A percentile compares a stretch with the other conserved stretches of the same genome.
Evolutionary conservation across 441 rosid species (phyloP).

Genomic region (Erodium texanum): DNA sequence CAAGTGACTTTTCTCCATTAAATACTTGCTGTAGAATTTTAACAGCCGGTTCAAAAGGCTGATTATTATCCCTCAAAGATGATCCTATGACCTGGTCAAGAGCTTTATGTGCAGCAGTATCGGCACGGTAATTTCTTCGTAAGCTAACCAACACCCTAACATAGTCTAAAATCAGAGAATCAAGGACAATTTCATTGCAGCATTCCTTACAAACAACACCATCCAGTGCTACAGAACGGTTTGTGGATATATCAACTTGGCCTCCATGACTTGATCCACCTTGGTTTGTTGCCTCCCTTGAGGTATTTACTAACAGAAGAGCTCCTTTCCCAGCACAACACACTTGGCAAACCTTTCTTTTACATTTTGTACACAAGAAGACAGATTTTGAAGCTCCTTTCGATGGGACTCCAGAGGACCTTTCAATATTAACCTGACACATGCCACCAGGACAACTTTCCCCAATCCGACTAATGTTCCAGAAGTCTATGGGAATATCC

Average conservation of each 20-base stretch:
- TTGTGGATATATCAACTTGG: slow-evolving; percentile 44
- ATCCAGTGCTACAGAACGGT: slow-evolving; percentile 46
- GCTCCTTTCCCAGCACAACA: slow-evolving; percentile 96
- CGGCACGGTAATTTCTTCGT: slow-evolving; percentile 71
- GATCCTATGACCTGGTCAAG: slow-evolving; percentile 54
- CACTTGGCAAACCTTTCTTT: slow-evolving; percentile 66
- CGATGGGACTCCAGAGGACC: slow-evolving; percentile 34
- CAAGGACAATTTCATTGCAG: slow-evolving; percentile 60
- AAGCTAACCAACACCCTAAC: slow-evolving; percentile 74
- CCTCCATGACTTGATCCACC: slow-evolving; percentile 53
- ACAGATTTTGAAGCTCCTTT: slow-evolving; percentile 34
- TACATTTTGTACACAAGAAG: slow-evolving; percentile 61
- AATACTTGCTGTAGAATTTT: slow-evolving; percentile 40
- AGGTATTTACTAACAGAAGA: slow-evolving; percentile 46
- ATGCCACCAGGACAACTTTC: slow-evolving; percentile 56
- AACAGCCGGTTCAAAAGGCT: slow-evolving; percentile 29
- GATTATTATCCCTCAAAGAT: slow-evolving; percentile 29
- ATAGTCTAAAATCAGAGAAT: slow-evolving; percentile 77
- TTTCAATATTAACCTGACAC: slow-evolving; percentile 66
- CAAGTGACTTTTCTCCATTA: slow-evolving; percentile 69
- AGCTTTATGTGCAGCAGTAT: slow-evolving; percentile 58
- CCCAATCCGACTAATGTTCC: slow-evolving; percentile 61
- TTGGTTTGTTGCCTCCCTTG: slow-evolving; percentile 38
- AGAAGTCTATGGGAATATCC: slow-evolving; percentile 55
- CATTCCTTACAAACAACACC: slow-evolving; percentile 64